These are phyloP conservation scores for Ophiostoma piceae DNA, from an alignment of 2,329 filamentous ascomycete genomes.

Conservation along the genomic window DNA sequence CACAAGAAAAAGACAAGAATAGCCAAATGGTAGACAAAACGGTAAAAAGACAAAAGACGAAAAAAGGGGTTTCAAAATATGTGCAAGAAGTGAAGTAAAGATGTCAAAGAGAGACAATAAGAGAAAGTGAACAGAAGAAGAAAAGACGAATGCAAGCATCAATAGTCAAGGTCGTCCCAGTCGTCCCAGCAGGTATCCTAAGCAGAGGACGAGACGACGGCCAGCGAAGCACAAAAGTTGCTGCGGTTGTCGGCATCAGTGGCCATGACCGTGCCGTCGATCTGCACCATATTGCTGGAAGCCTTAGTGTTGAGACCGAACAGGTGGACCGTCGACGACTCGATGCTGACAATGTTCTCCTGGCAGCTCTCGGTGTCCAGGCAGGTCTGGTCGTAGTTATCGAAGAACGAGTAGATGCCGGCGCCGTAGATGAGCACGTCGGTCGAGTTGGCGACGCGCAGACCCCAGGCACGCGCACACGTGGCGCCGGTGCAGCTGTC, in stretches of 20 bases:
- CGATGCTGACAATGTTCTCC: conserved; percentile 68
- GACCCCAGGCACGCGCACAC: conserved; percentile 72
- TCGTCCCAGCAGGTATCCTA: conserved; percentile 12
- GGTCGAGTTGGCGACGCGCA: conserved; percentile 62
- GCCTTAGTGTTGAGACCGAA: conserved; percentile 72
- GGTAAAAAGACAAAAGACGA: background rate
- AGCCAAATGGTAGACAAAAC: background rate
- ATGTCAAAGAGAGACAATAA: background rate
- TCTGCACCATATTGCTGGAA: conserved; percentile 64
- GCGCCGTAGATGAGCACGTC: conserved; percentile 66
- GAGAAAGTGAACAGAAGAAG: background rate
- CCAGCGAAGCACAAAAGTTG: conserved; percentile 59
- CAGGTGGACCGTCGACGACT: conserved; percentile 54
- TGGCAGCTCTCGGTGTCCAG: conserved; percentile 65
- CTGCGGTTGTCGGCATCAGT: conserved; percentile 59
- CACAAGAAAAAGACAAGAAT: background rate
- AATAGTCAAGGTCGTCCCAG: background rate
- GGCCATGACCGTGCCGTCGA: conserved; percentile 51
- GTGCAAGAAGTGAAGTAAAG: conserved; percentile 21
- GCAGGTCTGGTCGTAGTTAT: conserved; percentile 72
- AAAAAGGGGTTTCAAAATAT: conserved; percentile 13
- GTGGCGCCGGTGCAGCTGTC: conserved; percentile 44
- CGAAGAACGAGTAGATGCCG: conserved; percentile 76
- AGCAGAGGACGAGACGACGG: conserved; percentile 40
- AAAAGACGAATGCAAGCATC: background rate